Percentiles rank a stretch among this genome's conserved stretches.
Conservation (phyloP, 305 asterid genomes). For the Galium porrigens region DNA sequence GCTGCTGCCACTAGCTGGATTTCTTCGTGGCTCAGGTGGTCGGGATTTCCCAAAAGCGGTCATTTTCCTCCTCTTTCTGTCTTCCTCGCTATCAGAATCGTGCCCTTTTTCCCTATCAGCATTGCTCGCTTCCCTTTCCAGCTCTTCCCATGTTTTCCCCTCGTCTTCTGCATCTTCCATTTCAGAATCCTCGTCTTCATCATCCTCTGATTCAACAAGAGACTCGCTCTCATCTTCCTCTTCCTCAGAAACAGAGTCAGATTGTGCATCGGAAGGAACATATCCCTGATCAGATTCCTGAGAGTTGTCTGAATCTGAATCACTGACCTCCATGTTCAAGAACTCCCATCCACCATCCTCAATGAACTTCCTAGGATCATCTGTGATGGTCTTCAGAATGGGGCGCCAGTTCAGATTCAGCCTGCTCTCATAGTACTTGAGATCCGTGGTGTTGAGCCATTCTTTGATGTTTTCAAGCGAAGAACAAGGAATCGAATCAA, state of each 20-base stretch:
- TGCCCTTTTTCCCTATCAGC: conserved; percentile 59
- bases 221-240: not conserved
- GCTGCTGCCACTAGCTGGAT: conserved; percentile 18
- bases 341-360: conserved; percentile 84
- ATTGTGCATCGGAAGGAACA: conserved; percentile 58
- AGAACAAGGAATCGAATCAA: conserved; percentile 57
- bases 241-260: conserved; percentile 34
- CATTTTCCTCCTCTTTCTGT: conserved; percentile 43
- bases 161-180: conserved; percentile 43
- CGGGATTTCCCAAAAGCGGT: conserved; percentile 33
- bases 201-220: conserved; percentile 31
- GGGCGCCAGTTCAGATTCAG: conserved; percentile 68
- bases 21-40: conserved; percentile 9
- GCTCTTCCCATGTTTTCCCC: conserved; percentile 78
- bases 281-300: conserved; percentile 29
- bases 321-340: conserved; percentile 40
- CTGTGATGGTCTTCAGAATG: conserved; percentile 49
- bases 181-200: conserved; percentile 45
- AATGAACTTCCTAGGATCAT: conserved; percentile 55
- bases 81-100: conserved; percentile 70
- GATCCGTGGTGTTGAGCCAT: conserved; percentile 68
- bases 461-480: conserved; percentile 64
- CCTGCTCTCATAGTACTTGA: conserved; percentile 74
- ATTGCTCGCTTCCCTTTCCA: conserved; percentile 65
- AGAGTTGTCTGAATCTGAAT: not conserved